A percentile compares a stretch with the other conserved stretches of the same genome.
phyloP scores from a whole-genome alignment of 768 basidiomycete genomes.

The Dentipellis fragilis region DNA sequence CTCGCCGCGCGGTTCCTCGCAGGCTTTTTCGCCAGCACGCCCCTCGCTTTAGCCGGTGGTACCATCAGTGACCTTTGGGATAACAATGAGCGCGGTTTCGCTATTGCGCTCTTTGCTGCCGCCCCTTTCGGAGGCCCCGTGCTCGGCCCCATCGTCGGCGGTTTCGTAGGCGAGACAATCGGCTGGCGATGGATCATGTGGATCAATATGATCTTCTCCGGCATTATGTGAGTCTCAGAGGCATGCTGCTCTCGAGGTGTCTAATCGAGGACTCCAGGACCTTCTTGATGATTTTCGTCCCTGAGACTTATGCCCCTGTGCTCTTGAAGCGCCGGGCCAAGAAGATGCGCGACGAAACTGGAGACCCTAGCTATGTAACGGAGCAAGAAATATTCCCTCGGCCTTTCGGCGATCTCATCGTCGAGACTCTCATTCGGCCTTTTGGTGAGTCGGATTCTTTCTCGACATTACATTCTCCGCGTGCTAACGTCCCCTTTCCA shows the following conservation, averaged over 20 bases:
- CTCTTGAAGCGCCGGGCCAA: conserved; percentile 31
- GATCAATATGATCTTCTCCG: conserved; percentile 32
- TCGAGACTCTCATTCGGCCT: conserved; percentile 32
- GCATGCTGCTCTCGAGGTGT: too few relatives aligned
- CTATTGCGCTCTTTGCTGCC: conserved; percentile 31
- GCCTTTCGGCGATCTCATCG: conserved; percentile 25
- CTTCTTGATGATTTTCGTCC: conserved; percentile 23
- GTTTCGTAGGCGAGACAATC: conserved; percentile 30
- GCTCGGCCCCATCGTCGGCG: conserved; percentile 43
- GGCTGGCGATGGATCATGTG: conserved; percentile 24
- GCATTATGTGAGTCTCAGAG: conserved; percentile 14
- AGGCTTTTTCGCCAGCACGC: conserved; percentile 29
- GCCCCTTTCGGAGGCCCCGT: conserved; percentile 34
- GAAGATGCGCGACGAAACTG: conserved; percentile 26
- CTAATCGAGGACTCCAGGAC: not conserved
- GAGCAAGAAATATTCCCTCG: conserved; percentile 32
- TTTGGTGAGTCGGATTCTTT: conserved; percentile 16
- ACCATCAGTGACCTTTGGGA: conserved; percentile 27
- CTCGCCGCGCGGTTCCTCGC: conserved; percentile 32
- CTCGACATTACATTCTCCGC: too few relatives aligned
- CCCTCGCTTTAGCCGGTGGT: conserved; percentile 26
- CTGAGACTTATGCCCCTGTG: conserved; percentile 39
- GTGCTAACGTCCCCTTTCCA: too few relatives aligned
- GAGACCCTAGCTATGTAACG: conserved; percentile 25
- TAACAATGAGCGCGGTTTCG: conserved; percentile 28